Percentiles rank a stretch among this genome's conserved stretches.
phyloP scores from a whole-genome alignment of 164 flowering plant species.

The Santalum album region DNA sequence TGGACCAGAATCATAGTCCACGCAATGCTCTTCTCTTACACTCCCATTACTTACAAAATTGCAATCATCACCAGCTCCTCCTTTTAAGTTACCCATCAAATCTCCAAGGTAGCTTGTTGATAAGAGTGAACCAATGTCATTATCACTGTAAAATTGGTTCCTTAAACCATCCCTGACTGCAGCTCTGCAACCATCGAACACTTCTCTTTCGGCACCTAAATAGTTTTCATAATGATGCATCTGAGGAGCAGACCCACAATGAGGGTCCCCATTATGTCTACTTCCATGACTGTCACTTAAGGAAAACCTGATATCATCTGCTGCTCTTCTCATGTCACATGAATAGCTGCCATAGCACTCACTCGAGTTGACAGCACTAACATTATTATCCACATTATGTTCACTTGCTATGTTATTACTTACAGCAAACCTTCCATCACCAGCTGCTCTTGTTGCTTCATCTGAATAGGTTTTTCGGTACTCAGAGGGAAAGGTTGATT shows the following conservation, averaged over 20 bases:
- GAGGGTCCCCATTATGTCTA: constrained; percentile 3
- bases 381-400: neutral
- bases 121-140: neutral
- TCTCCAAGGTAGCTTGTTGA: neutral
- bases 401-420: neutral
- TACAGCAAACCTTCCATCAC: neutral
- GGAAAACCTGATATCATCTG: constrained; percentile 1
- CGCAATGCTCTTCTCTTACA: neutral
- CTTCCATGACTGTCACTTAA: constrained; percentile 1
- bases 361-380: neutral
- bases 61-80: constrained; percentile 5
- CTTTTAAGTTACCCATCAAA: neutral
- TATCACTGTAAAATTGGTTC: neutral
- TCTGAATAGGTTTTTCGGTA: neutral
- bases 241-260: neutral
- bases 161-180: neutral
- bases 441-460: neutral
- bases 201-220: neutral
- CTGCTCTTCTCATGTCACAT: constrained; percentile 8
- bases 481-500: neutral
- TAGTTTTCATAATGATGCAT: neutral
- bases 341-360: neutral
- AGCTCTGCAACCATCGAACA: neutral
- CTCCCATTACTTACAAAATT: constrained; percentile 5
- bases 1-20: neutral